These are phyloP conservation scores for Fennellomyces sp. DNA, from an alignment of 371 early-diverging fungal genomes.

Conservation along the genomic window DNA sequence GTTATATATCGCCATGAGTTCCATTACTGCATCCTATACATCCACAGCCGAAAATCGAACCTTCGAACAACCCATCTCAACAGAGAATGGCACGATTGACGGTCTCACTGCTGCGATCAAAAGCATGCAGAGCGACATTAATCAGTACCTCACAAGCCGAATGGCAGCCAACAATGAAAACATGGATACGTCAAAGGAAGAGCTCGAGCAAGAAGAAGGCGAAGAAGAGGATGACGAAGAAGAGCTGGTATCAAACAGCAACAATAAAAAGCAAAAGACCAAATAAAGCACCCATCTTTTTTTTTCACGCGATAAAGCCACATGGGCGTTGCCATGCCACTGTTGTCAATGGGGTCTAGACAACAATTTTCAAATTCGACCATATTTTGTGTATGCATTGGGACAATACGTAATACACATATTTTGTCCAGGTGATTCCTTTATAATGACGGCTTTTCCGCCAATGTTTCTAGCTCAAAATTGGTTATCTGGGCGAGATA, in stretches of 20 bases:
- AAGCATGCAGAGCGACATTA: conserved; percentile 14
- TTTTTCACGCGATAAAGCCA: no score
- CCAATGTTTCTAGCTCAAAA: conserved; percentile 48
- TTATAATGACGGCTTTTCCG: no score
- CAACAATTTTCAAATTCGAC: no score
- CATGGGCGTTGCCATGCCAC: no score
- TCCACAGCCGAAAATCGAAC: conserved; percentile 2
- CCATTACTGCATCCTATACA: conserved; percentile 7
- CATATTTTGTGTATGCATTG: no score
- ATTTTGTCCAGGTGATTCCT: no score
- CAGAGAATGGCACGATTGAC: not conserved
- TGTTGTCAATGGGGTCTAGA: no score
- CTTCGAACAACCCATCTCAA: not conserved
- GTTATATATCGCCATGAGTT: not conserved
- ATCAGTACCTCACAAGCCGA: conserved; percentile 18
- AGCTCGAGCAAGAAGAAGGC: conserved; percentile 20
- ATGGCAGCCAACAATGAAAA: conserved; percentile 14
- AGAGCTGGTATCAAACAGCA: not conserved
- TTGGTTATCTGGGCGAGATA: conserved; percentile 76
- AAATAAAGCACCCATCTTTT: no score
- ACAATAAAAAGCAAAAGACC: conserved; percentile 16
- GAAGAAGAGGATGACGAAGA: conserved; percentile 10
- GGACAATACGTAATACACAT: no score
- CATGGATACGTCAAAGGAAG: not conserved
- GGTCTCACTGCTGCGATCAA: conserved; percentile 11